Base-by-base conservation (phyloP, 495 filamentous ascomycete genomes). In the Penicillium cataractarum region DNA sequence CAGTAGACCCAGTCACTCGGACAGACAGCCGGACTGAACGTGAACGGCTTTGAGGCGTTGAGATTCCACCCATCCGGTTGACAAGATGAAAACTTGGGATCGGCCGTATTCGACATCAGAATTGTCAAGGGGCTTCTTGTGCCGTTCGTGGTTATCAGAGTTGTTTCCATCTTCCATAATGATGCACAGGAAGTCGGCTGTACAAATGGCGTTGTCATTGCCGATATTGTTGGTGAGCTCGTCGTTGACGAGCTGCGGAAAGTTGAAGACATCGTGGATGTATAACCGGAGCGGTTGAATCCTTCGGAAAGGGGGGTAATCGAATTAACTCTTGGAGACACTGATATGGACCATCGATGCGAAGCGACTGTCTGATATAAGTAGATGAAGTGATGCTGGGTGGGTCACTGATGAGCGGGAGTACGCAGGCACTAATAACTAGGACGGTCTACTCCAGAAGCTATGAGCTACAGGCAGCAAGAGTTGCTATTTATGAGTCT, bases 161-260 rank as follows among this genome's bases (percentile, higher is more conserved):
- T 46, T 19, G 42, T 46, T 22, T 46, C 21, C 9, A 46, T 46
- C 21, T 46, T 46, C 42, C 42, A 22, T 46, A 22, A 21, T 24
- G 42, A 46, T 3, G 7, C 42, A 21, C 42, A 46, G 8, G 42
- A 46, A 24, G 1, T 22, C 4, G 42, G 42, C 19, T 46, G 42
- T 12, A 46, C 42, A 46, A 46, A 46, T 22, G 42, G 42, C 21
- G 42, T 46, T 24, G 42, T 46, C 42, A 46, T 46, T 46, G 42
- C 42, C 42, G 42, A 46, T 46, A 46, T 22, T 21, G 9, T 46
- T 3, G 42, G 8, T 9, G 19, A 12, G 19, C 19, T 8, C 42
- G 42, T 46, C 9, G 42, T n/a, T 46, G 42, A 46, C 12, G 42
- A 22, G 7, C 7, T 46, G 19, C 21, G 19, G 10, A 2, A 46